Base-by-base conservation (phyloP, 2,329 filamentous ascomycete genomes). In the Alternaria arbusti region DNA sequence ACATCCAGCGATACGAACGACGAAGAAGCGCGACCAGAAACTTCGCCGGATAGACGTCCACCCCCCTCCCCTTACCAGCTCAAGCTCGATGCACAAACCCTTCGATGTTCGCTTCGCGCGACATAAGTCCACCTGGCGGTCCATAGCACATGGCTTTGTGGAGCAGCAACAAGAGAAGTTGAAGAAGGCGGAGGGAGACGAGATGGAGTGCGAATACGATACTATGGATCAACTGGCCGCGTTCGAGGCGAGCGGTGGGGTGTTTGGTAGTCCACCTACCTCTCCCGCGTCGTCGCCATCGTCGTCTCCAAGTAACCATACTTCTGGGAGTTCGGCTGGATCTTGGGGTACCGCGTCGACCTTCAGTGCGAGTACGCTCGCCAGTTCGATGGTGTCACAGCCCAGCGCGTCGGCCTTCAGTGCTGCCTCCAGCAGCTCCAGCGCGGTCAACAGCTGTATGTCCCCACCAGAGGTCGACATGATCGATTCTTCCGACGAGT, bases 261-360 rank as follows among this genome's bases (percentile, higher is more conserved):
- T 54, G 5, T 54, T 44, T 20, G 51, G 51, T 5, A 43, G 5
- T 15, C 32, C 11, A 4, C 15, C n/a, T 12, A 7, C 15, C 0
- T 20, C n/a, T 3, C 2, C 2, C 6, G 0, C 4, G 32, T 22
- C 51, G 1, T 26, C 36, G 6, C 36, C 36, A 0, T 1, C 9
- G 22, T 28, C 51, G 6, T 26, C 11, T 1, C 2, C 23, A 10
- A 11, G 7, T 3, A 20, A 2, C 7, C 6, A 20, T 12, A 54
- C 0, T 2, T 22, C 20, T 28, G 51, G 23, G 4, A 44, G 51
- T 9, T 28, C n/a, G 23, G 40, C 32, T 11, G 4, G 0, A 3
- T 44, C 11, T 5, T 7, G 15, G 9, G 2, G 23, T 7, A 15
- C 15, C 12, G 32, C 23, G 10, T 54, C 32, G 7, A 28, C 15